Conservation (phyloP, 129 eudicot genomes). For the Oenanthe sinensis region DNA sequence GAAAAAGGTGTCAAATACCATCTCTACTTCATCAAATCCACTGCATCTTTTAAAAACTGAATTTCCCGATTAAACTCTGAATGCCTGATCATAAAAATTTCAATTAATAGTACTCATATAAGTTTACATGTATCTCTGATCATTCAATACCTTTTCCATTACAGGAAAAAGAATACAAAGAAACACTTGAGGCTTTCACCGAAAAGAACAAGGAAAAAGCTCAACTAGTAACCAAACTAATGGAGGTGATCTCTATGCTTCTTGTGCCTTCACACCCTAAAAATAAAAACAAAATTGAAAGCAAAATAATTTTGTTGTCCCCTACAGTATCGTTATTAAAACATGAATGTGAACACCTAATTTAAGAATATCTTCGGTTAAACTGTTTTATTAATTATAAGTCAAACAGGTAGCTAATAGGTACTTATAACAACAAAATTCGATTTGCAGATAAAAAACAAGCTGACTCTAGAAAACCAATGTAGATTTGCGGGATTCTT, state of each 20-base stretch:
- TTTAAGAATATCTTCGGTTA: too few relatives aligned
- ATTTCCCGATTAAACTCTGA: background rate
- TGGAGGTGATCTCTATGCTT: conserved; percentile 50
- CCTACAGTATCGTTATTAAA: too few relatives aligned
- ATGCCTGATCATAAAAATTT: background rate
- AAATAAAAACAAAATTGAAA: background rate
- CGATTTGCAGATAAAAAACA: too few relatives aligned
- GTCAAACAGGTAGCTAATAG: too few relatives aligned
- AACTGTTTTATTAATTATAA: too few relatives aligned
- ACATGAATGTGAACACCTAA: too few relatives aligned
- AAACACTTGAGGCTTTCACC: conserved; percentile 65
- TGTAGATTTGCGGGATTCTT: background rate
- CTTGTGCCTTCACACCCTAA: background rate
- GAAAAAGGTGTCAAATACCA: background rate
- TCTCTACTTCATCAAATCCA: background rate
- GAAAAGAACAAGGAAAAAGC: conserved; percentile 88
- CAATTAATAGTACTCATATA: background rate
- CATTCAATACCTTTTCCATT: background rate
- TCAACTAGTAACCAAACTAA: conserved; percentile 59
- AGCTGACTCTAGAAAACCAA: too few relatives aligned
- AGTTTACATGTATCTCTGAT: background rate
- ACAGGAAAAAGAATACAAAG: conserved; percentile 88
- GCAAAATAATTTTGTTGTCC: too few relatives aligned
- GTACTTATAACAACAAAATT: too few relatives aligned
- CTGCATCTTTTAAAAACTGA: background rate